Base-by-base conservation (phyloP, 805 yeast species). In the Limtongia smithiae region DNA sequence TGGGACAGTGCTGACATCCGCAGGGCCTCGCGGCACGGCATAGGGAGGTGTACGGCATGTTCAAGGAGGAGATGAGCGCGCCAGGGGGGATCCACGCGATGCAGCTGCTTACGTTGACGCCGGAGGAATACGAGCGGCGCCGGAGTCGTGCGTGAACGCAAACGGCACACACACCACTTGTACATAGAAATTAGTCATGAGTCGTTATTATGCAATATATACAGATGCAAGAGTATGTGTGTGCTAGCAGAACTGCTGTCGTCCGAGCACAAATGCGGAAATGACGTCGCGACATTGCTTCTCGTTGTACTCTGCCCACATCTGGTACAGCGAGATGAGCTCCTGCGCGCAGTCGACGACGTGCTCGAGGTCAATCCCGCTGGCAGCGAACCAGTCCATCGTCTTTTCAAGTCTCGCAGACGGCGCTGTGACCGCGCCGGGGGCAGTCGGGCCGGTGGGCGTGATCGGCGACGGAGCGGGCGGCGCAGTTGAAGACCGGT, bases 241-340 rank as follows among this genome's bases (percentile, higher is more conserved):
- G 4, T 31, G 14, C 25, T 41, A 32, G 36, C 17, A 8, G 20
- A 18, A 11, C 31, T 31, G 31, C 27, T 47, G 38, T 31, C 33
- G 44, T n/a, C 25, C 36, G 27, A 11, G 30, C 5, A 50, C 37
- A 17, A 54, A 31, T 14, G 39, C 18, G 15, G 51, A 47, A 11
- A 56, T 20, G 15, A 46, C 12, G 22, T 56, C 60, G 17, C 57
- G 38, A 17, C 80, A 76, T 55, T 70, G 65, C 28, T 71, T 73
- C 63, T 86, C 96, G 60, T 85, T 87, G 62, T 85, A 89, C n/a
- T 78, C 65, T 57, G 85, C 88, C 96, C 97, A 90, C 5, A 79
- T 76, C 41, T 87, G 90, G 64, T 90, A 91, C 2, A 90, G 67
- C 3, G 85, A 80, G 36, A 91, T 75, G 62, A 89, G 69, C 59